Conservation (phyloP, 2,329 filamentous ascomycete species). For the Orbilia javanica region DNA sequence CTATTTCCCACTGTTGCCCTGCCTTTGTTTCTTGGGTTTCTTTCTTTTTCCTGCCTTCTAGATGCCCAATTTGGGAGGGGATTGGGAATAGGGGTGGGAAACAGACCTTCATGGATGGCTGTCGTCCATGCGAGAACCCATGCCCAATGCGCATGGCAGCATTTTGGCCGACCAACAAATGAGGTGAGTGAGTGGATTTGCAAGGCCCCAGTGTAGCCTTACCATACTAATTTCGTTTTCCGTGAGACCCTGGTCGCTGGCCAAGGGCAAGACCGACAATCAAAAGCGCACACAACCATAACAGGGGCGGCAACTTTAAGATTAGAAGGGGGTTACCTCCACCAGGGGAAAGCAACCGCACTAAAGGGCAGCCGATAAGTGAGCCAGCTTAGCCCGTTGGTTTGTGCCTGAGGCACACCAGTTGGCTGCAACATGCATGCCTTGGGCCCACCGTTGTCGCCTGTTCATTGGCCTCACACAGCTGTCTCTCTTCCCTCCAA, state of each 20-base stretch:
- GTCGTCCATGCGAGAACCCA: constrained; percentile 34
- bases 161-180: constrained; percentile 35
- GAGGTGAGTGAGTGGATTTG: constrained; percentile 45
- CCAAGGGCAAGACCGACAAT: constrained; percentile 35
- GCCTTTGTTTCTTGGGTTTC: constrained; percentile 4
- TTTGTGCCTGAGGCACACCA: constrained; percentile 20
- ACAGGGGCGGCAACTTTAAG: constrained; percentile 58
- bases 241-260: constrained; percentile 11
- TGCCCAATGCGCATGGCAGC: constrained; percentile 49
- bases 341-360: constrained; percentile 47
- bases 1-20: constrained; percentile 7
- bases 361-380: constrained; percentile 12
- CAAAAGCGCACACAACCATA: constrained; percentile 45
- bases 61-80: constrained; percentile 52
- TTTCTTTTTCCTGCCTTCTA: constrained; percentile 18
- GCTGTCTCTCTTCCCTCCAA: neutral
- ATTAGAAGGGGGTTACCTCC: constrained; percentile 52
- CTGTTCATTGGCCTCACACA: constrained; percentile 30
- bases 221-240: constrained; percentile 40
- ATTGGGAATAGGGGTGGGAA: constrained; percentile 49
- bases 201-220: constrained; percentile 35
- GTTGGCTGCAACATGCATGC: constrained; percentile 31
- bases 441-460: neutral
- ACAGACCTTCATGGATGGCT: constrained; percentile 12
- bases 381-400: constrained; percentile 5